A percentile compares a stretch with the other conserved stretches of the same genome.
Evolutionary conservation across 2,329 filamentous ascomycete genomes (phyloP).

Genomic region (Paracamarosporium sp.): DNA sequence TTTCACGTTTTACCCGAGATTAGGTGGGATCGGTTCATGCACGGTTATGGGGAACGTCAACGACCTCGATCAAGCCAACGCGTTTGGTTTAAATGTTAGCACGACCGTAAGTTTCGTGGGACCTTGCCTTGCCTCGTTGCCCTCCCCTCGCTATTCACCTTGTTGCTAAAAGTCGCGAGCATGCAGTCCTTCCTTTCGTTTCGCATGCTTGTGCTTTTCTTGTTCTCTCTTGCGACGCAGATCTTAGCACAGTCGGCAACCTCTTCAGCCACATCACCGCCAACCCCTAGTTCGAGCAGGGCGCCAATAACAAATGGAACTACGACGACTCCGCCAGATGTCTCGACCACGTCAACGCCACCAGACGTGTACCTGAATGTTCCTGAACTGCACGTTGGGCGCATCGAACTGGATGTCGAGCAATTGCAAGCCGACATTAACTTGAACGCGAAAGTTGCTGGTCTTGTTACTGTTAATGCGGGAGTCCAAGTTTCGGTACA

Average conservation of each 20-base stretch:
- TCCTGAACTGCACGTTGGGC: slow-evolving; percentile 64
- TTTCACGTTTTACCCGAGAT: slow-evolving; percentile 44
- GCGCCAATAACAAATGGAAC: slow-evolving; percentile 27
- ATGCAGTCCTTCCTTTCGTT: slow-evolving; percentile 43
- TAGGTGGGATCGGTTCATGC: slow-evolving; percentile 13
- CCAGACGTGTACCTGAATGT: slow-evolving; percentile 67
- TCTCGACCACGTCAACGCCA: slow-evolving; percentile 40
- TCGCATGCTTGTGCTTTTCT: slow-evolving; percentile 40
- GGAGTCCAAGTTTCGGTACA: slow-evolving; percentile 55
- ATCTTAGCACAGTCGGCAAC: slow-evolving; percentile 37
- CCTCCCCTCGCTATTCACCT: slow-evolving; percentile 12
- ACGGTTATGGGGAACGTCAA: slow-evolving; percentile 31
- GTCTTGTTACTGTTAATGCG: slow-evolving; percentile 61
- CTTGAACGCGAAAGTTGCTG: slow-evolving; percentile 65
- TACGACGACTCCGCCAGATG: slow-evolving; percentile 31
- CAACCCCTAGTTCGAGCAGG: slow-evolving; percentile 33
- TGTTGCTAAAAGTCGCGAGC: slow-evolving; percentile 21
- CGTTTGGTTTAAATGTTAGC: slow-evolving; percentile 22
- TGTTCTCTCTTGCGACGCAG: slow-evolving; percentile 31
- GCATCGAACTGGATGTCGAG: slow-evolving; percentile 67
- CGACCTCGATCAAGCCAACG: slow-evolving; percentile 6
- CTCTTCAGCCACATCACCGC: slow-evolving; percentile 30
- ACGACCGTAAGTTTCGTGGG: slow-evolving; percentile 19
- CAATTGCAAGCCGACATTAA: slow-evolving; percentile 66
- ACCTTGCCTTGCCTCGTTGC: slow-evolving; percentile 20